These are phyloP conservation scores for Lipomyces yamanashiensis DNA, from an alignment of 805 yeast species.

Conservation along the genomic window DNA sequence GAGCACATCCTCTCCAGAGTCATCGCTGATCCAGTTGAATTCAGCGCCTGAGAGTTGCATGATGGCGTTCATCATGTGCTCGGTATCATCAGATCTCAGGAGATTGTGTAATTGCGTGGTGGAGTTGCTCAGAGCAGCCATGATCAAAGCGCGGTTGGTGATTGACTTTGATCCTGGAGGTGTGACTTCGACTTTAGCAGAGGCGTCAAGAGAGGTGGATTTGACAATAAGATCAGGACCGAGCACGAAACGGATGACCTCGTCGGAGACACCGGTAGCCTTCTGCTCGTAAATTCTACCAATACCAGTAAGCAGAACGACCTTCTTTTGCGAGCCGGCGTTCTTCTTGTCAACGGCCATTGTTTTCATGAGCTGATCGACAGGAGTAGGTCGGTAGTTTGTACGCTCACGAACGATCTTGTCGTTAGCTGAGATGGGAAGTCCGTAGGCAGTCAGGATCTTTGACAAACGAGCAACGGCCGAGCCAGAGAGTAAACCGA, in stretches of 20 bases:
- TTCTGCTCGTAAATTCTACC: constrained; percentile 88
- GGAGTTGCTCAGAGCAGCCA: constrained; percentile 91
- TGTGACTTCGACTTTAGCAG: constrained; percentile 54
- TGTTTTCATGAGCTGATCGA: constrained; percentile 71
- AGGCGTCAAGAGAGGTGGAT: constrained; percentile 42
- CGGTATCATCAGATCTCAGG: constrained; percentile 95
- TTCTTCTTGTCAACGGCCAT: constrained; percentile 98
- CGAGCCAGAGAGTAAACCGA: constrained; percentile 86
- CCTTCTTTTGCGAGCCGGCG: constrained; percentile 87
- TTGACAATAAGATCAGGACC: constrained; percentile 77
- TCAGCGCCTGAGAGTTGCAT: constrained; percentile 77
- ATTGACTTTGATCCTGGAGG: constrained; percentile 99
- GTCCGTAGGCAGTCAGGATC: constrained; percentile 80
- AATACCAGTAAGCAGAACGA: constrained; percentile 79
- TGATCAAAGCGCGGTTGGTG: constrained; percentile 88
- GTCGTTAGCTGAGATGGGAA: constrained; percentile 81
- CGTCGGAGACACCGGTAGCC: constrained; percentile 83
- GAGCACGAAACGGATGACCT: constrained; percentile 76
- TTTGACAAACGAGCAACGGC: constrained; percentile 90
- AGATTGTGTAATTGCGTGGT: constrained; percentile 80
- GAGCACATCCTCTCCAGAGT: constrained; percentile 86
- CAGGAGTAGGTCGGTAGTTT: constrained; percentile 70
- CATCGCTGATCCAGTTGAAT: constrained; percentile 59
- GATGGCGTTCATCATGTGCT: constrained; percentile 90
- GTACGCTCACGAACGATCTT: constrained; percentile 72